phyloP scores from a whole-genome alignment of 495 filamentous ascomycete species.

The Hyaloscypha variabilis region DNA sequence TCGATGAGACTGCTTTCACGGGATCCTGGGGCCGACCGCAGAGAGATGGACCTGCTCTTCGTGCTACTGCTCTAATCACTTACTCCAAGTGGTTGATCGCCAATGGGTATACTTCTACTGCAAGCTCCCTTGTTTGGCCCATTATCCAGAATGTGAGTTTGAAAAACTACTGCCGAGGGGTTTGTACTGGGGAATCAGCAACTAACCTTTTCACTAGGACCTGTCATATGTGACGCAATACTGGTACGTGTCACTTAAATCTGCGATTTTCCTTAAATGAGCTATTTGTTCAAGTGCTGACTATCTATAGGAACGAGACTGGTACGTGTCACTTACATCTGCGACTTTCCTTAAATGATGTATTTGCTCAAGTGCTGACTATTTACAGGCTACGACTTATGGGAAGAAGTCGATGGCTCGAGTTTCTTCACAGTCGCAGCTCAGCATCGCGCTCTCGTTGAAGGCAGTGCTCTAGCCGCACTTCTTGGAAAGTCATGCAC shows the following conservation, averaged over 20 bases:
- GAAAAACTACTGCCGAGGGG: neutral
- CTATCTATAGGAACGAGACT: constrained; percentile 52
- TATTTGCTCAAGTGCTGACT: neutral
- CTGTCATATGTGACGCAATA: constrained; percentile 66
- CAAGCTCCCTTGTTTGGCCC: constrained; percentile 47
- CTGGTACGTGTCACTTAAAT: constrained; percentile 46
- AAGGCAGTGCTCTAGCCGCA: constrained; percentile 35
- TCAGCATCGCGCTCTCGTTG: constrained; percentile 47
- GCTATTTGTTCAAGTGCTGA: neutral
- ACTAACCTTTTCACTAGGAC: constrained; percentile 32
- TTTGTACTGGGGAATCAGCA: neutral
- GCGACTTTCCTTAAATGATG: too few relatives aligned
- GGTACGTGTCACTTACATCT: constrained; percentile 38
- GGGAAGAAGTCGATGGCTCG: constrained; percentile 56
- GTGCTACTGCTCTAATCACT: constrained; percentile 48
- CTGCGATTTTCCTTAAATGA: too few relatives aligned
- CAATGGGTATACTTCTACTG: constrained; percentile 37
- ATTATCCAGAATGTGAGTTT: constrained; percentile 48
- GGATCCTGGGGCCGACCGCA: constrained; percentile 66
- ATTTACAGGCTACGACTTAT: constrained; percentile 48
- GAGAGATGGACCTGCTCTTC: constrained; percentile 60
- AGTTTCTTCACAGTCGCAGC: constrained; percentile 65
- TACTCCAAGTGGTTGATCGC: constrained; percentile 41
- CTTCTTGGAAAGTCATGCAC: constrained; percentile 40
- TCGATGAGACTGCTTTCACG: constrained; percentile 52